Evolutionary conservation across 2,329 filamentous ascomycete genomes (phyloP), one percentile per base, ranked within the genome.

Genomic region (Dryadomyces quercivorus): DNA sequence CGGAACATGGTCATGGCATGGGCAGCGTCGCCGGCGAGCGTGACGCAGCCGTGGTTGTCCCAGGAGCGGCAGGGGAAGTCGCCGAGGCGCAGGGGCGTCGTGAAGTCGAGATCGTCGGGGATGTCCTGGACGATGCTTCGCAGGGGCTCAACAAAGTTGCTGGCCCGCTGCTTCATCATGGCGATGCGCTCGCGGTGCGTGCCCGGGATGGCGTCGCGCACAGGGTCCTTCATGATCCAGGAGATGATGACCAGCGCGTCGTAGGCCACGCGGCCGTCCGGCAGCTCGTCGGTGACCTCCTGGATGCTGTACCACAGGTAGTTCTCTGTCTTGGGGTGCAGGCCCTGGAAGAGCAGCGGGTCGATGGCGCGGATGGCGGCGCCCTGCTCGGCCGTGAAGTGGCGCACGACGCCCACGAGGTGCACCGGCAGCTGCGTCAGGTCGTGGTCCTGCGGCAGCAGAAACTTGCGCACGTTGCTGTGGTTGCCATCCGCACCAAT

Each of bases 1-100:
- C 69, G 65, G 52, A 67, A 78, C 75, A 79, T 78, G 34, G 75
- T 77, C 77, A 81, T 80, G n/a, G 76, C 72, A 62, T 81, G 77
- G 0, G 76, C 76, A 2, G 76, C 72, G 61, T 81, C 78, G 3
- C 78, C 77, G 4, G 72, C 67, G 1, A 81, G 63, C 1, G 75
- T 75, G 3, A 75, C 70, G 1, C 67, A 65, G 3, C 75, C 61
- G 13, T 60, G 62, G 50, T 72, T 72, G 56, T 72, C 64, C 72
- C 74, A 76, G 7, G 63, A 61, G 1, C 63, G 64, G 69, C 57
- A 69, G 9, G 48, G 48, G 22, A 26, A 67, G 58, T 72, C 70
- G 43, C 65, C 63, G 3, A 69, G 56, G 3, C 65, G 64, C 3
- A 71, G 64, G 36, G 70, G 65, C 34, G 70, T 66, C 13, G 67